Evolutionary conservation across 495 filamentous ascomycete species (phyloP).

Genomic region (Talaromyces wortmannii): DNA sequence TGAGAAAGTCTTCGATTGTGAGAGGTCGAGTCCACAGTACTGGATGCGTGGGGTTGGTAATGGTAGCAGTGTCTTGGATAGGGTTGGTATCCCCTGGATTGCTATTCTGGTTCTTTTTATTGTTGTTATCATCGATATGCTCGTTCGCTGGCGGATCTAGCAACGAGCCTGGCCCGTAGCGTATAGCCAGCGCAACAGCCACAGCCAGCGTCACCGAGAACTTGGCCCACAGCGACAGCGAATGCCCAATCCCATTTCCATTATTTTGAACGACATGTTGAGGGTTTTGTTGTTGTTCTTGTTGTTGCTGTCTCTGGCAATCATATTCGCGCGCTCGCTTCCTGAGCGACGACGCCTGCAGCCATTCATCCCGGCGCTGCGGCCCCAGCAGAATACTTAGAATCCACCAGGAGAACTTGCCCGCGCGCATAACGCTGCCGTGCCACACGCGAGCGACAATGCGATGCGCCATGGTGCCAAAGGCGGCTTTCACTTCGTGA

Average conservation of each 20-base stretch:
- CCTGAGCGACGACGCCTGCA: neutral
- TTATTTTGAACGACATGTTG: neutral
- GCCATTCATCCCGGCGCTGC: neutral
- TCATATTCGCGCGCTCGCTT: neutral
- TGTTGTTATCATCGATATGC: neutral
- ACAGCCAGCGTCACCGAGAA: conserved; percentile 24
- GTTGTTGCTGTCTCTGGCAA: neutral
- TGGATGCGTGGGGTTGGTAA: neutral
- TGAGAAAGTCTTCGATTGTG: conserved; percentile 2
- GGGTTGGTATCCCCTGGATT: neutral
- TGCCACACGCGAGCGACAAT: conserved; percentile 20
- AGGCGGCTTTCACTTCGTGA: neutral
- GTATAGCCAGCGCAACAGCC: conserved; percentile 22
- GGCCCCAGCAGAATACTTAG: conserved; percentile 6
- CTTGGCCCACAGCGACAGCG: conserved; percentile 18
- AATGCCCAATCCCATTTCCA: neutral
- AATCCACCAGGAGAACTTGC: conserved; percentile 10
- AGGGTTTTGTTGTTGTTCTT: neutral
- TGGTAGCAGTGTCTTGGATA: neutral
- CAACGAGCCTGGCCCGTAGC: conserved; percentile 18
- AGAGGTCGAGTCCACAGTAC: neutral
- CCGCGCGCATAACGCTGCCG: neutral
- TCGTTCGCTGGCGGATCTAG: neutral
- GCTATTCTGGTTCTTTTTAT: too few relatives aligned
- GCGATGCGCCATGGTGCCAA: conserved; percentile 11